These are phyloP conservation scores for Penstemon barbatus DNA, from an alignment of 257 asterid species.

Conservation along the genomic window DNA sequence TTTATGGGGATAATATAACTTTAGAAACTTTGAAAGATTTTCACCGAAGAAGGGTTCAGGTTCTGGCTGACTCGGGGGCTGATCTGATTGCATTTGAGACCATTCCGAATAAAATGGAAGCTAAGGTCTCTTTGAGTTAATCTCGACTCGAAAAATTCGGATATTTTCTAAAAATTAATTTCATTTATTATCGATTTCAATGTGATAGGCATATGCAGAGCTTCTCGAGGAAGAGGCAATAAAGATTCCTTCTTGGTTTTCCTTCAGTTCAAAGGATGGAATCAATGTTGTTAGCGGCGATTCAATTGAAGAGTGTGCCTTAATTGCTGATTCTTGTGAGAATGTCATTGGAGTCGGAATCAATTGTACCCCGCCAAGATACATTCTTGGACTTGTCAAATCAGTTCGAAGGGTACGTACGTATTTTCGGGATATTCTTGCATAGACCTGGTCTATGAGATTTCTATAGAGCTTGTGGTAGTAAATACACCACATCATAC, in stretches of 20 bases:
- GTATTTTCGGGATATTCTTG: too few species aligned
- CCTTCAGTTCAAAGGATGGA: constrained; percentile 71
- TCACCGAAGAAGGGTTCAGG: constrained; percentile 78
- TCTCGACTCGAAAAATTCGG: not conserved
- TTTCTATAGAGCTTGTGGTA: too few species aligned
- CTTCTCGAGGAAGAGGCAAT: constrained; percentile 64
- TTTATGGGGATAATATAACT: constrained; percentile 53
- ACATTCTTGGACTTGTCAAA: constrained; percentile 58
- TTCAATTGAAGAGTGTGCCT: constrained; percentile 58
- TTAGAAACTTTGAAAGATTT: constrained; percentile 67
- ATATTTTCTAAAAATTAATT: too few species aligned
- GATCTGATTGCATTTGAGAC: constrained; percentile 89
- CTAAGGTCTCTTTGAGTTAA: constrained; percentile 45
- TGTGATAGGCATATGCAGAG: constrained; percentile 66
- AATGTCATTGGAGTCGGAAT: constrained; percentile 64
- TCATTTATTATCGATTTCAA: not conserved
- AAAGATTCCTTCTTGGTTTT: constrained; percentile 67
- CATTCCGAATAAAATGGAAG: constrained; percentile 77
- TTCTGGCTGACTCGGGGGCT: constrained; percentile 76
- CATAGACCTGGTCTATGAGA: too few species aligned
- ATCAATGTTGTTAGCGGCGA: constrained; percentile 64
- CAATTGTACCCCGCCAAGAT: constrained; percentile 86
- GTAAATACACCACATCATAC: too few species aligned
- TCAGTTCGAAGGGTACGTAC: constrained; percentile 48
- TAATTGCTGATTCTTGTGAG: constrained; percentile 55